phyloP scores from a whole-genome alignment of 805 yeast species.

The Suhomyces faveliae region DNA sequence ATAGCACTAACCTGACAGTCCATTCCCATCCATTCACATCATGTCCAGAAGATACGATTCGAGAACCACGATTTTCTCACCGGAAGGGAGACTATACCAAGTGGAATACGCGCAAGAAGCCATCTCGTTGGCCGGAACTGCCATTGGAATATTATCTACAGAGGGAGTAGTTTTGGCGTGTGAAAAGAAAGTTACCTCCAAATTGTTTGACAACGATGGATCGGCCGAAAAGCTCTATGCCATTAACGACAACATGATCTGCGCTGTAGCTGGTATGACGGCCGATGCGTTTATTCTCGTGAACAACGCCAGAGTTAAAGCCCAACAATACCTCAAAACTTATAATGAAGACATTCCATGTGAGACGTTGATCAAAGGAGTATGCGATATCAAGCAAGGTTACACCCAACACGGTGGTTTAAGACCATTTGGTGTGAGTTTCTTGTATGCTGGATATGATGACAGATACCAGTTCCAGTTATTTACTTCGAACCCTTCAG shows the following conservation, averaged over 20 bases:
- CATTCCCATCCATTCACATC: constrained; percentile 1
- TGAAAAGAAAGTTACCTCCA: constrained; percentile 91
- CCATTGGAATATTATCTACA: constrained; percentile 69
- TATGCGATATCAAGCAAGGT: constrained; percentile 95
- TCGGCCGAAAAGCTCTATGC: constrained; percentile 90
- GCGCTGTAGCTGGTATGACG: constrained; percentile 98
- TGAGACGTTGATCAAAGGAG: constrained; percentile 79
- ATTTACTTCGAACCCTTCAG: constrained; percentile 94
- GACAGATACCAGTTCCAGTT: constrained; percentile 86
- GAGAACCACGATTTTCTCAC: constrained; percentile 97
- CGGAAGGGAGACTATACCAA: constrained; percentile 97
- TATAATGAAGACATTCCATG: constrained; percentile 95
- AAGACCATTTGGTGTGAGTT: constrained; percentile 97
- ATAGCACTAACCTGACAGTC: background rate
- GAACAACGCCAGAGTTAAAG: constrained; percentile 78
- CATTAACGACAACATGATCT: constrained; percentile 76
- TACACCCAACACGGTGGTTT: constrained; percentile 98
- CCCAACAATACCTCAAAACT: constrained; percentile 80
- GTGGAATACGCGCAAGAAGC: constrained; percentile 96
- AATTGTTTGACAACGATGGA: constrained; percentile 89
- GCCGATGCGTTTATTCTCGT: constrained; percentile 94
- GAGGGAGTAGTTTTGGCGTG: constrained; percentile 96
- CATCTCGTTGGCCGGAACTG: constrained; percentile 79
- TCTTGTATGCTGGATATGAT: constrained; percentile 94
- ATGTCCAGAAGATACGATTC: constrained; percentile 98